phyloP scores from a whole-genome alignment of 805 yeast genomes.

The Candida jianshihensis region DNA sequence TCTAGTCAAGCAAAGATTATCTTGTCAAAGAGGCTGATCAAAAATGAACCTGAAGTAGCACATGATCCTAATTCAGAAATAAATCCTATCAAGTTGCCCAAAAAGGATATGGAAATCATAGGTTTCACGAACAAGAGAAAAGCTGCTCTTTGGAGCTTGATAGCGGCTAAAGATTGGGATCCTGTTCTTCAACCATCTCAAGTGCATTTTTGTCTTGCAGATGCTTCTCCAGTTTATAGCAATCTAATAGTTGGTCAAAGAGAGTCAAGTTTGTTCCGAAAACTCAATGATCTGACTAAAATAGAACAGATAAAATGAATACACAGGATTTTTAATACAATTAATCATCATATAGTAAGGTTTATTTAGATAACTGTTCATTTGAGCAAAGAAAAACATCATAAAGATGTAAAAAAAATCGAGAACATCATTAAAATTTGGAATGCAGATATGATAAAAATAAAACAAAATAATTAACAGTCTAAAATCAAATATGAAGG shows the following conservation, averaged over 20 bases:
- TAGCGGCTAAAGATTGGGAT: conserved; percentile 72
- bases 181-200: conserved; percentile 21
- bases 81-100: conserved; percentile 31
- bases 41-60: conserved; percentile 7
- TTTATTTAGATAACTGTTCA: too few relatives aligned
- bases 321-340: conserved; percentile 2
- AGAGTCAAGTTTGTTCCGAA: conserved; percentile 14
- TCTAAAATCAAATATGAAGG: too few relatives aligned
- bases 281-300: conserved; percentile 1
- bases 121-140: conserved; percentile 64
- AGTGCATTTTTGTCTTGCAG: conserved; percentile 23
- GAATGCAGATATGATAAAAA: too few relatives aligned
- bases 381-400: too few relatives aligned
- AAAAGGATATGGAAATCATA: conserved; percentile 31
- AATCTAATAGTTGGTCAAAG: conserved; percentile 15
- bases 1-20: conserved; percentile 29
- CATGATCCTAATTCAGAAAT: too few relatives aligned
- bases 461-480: too few relatives aligned
- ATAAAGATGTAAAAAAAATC: too few relatives aligned
- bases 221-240: conserved; percentile 25
- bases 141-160: conserved; percentile 66
- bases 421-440: too few relatives aligned
- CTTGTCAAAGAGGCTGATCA: conserved; percentile 20
- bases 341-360: too few relatives aligned
- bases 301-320: conserved; percentile 1